Percentiles rank a stretch among this genome's conserved stretches.
Evolutionary conservation across 1,284 basidiomycete species (phyloP).

Genomic region (Neotropicomus parvogracilis): DNA sequence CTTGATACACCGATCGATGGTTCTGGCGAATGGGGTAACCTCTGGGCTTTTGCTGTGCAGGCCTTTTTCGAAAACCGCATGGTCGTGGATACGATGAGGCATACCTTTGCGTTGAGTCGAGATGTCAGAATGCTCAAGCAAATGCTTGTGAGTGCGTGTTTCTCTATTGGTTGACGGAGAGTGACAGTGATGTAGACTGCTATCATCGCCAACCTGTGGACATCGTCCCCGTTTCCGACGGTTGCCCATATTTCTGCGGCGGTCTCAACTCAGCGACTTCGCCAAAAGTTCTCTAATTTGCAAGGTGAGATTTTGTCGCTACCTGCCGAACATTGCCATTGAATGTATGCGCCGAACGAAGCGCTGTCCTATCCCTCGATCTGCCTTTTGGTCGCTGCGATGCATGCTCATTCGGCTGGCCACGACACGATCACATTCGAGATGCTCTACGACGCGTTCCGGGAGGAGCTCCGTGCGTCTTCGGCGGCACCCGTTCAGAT

Average conservation of each 20-base stretch:
- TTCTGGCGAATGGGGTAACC: constrained; percentile 44
- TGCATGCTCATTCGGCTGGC: constrained; percentile 61
- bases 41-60: constrained; percentile 63
- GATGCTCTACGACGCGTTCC: constrained; percentile 69
- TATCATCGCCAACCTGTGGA: constrained; percentile 45
- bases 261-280: constrained; percentile 49
- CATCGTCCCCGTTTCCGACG: constrained; percentile 51
- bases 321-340: not conserved
- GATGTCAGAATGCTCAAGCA: constrained; percentile 65
- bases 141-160: constrained; percentile 54
- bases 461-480: constrained; percentile 63
- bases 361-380: constrained; percentile 67
- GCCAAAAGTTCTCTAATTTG: constrained; percentile 48
- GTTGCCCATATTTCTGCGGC: constrained; percentile 40
- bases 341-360: constrained; percentile 28
- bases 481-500: constrained; percentile 69
- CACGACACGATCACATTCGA: constrained; percentile 74
- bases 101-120: constrained; percentile 63
- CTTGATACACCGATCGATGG: constrained; percentile 38
- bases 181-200: constrained; percentile 44
- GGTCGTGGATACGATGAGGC: constrained; percentile 45
- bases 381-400: constrained; percentile 70
- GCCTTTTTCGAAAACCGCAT: constrained; percentile 48
- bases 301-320: constrained; percentile 40
- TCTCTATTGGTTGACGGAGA: constrained; percentile 20